phyloP scores from a whole-genome alignment of 108 stramenopile genomes.

The Schizochytrium sp. region DNA sequence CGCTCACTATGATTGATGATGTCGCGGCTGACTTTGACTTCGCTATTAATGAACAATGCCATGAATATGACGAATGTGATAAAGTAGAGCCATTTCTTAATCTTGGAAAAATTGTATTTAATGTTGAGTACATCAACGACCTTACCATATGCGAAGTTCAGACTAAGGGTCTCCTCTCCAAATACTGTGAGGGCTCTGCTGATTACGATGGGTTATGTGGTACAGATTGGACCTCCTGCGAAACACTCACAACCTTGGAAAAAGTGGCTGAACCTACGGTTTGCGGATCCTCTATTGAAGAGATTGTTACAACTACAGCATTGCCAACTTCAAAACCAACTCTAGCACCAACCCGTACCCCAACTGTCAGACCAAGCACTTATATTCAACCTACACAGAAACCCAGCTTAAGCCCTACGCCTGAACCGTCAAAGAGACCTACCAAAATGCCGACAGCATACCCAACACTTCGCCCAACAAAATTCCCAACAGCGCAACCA shows the following conservation, averaged over 20 bases:
- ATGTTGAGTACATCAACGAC: conserved; percentile 55
- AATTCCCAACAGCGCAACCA: too few relatives aligned
- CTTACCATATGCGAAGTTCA: not conserved
- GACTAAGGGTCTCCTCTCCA: not conserved
- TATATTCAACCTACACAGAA: too few relatives aligned
- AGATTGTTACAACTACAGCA: not conserved
- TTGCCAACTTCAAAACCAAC: not conserved
- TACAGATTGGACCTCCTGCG: not conserved
- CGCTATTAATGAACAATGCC: conserved; percentile 64
- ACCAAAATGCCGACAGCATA: too few relatives aligned
- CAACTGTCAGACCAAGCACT: too few relatives aligned
- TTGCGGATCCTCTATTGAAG: not conserved
- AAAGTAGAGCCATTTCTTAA: conserved; percentile 44
- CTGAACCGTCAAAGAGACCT: too few relatives aligned
- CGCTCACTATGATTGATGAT: conserved; percentile 16
- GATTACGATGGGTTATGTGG: not conserved
- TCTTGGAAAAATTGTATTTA: conserved; percentile 16
- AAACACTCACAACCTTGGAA: not conserved
- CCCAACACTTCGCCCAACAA: too few relatives aligned
- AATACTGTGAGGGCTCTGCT: not conserved
- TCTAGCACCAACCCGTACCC: too few relatives aligned
- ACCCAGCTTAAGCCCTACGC: too few relatives aligned
- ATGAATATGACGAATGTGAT: conserved; percentile 62
- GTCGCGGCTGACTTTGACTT: conserved; percentile 61
- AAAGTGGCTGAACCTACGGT: not conserved